Evolutionary conservation across 2,329 filamentous ascomycete genomes (phyloP).

Genomic region (Claviceps cyperi): DNA sequence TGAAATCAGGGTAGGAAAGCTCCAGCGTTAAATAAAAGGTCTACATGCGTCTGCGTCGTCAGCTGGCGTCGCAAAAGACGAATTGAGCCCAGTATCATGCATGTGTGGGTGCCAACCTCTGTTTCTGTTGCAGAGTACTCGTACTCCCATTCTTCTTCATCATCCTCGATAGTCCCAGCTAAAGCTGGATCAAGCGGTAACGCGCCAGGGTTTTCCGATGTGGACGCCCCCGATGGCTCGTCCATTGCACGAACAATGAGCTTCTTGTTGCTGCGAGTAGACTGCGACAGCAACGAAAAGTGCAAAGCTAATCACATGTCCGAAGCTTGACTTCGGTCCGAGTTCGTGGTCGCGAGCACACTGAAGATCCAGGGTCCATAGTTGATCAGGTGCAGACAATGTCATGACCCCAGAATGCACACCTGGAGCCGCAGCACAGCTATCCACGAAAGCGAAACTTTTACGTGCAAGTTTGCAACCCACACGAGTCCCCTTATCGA

Average conservation of each 20-base stretch:
- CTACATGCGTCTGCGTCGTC: slow-evolving; percentile 19
- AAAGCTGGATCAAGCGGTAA: slow-evolving; percentile 15
- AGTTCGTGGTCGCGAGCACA: neutral
- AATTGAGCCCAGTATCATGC: neutral
- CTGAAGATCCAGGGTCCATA: neutral
- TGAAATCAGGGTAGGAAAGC: slow-evolving; percentile 45
- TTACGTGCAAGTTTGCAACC: neutral
- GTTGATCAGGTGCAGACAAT: neutral
- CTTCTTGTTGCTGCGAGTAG: neutral
- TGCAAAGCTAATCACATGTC: neutral
- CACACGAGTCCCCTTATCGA: neutral
- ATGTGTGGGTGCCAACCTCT: slow-evolving; percentile 27
- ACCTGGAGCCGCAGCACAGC: neutral
- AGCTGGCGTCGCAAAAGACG: neutral
- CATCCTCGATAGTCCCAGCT: slow-evolving; percentile 18
- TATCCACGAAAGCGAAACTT: neutral
- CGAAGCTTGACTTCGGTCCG: neutral
- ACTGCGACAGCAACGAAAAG: neutral
- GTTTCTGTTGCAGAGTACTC: slow-evolving; percentile 51
- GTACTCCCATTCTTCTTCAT: slow-evolving; percentile 51
- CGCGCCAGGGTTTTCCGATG: slow-evolving; percentile 13
- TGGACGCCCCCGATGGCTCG: neutral
- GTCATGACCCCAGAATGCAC: neutral
- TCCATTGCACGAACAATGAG: neutral
- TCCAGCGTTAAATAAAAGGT: slow-evolving; percentile 51